Evolutionary conservation across 208 protist species (phyloP).

Genomic region (Angomonas deanei): DNA sequence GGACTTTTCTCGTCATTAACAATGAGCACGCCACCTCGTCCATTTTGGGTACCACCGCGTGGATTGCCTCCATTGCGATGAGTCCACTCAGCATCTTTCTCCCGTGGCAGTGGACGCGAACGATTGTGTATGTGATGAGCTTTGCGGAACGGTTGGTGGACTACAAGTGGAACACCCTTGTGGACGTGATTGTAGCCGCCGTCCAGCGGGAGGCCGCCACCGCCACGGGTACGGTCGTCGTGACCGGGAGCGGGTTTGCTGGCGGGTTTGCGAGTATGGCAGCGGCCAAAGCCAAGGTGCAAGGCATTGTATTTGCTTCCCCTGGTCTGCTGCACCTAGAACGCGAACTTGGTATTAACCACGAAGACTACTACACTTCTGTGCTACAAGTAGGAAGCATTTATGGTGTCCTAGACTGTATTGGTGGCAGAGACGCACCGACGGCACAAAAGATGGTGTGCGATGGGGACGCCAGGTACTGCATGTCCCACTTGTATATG

Average conservation of each 20-base stretch:
- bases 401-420: slow-evolving; percentile 35
- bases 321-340: slow-evolving; percentile 50
- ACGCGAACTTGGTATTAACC: slow-evolving; percentile 17
- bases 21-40: slow-evolving; percentile 37
- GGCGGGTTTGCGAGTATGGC: slow-evolving; percentile 48
- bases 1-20: slow-evolving; percentile 47
- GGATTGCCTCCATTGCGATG: slow-evolving; percentile 62
- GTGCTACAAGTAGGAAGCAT: slow-evolving; percentile 41
- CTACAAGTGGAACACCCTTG: slow-evolving; percentile 19
- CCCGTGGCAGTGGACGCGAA: slow-evolving; percentile 38
- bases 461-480: slow-evolving; percentile 18
- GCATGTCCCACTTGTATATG: slow-evolving; percentile 40
- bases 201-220: slow-evolving; percentile 13
- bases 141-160: slow-evolving; percentile 45
- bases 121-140: slow-evolving; percentile 39
- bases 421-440: slow-evolving; percentile 53
- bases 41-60: slow-evolving; percentile 46
- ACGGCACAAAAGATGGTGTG: slow-evolving; percentile 42
- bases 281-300: slow-evolving; percentile 21
- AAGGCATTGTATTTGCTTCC: slow-evolving; percentile 46
- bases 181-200: slow-evolving; percentile 20
- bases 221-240: slow-evolving; percentile 17
- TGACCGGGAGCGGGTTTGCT: slow-evolving; percentile 38
- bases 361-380: slow-evolving; percentile 42
- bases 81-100: slow-evolving; percentile 62